Percentiles rank a stretch among this genome's conserved stretches.
Evolutionary conservation across 2,329 filamentous ascomycete genomes (phyloP).

Genomic region (Helminthosporium solani): DNA sequence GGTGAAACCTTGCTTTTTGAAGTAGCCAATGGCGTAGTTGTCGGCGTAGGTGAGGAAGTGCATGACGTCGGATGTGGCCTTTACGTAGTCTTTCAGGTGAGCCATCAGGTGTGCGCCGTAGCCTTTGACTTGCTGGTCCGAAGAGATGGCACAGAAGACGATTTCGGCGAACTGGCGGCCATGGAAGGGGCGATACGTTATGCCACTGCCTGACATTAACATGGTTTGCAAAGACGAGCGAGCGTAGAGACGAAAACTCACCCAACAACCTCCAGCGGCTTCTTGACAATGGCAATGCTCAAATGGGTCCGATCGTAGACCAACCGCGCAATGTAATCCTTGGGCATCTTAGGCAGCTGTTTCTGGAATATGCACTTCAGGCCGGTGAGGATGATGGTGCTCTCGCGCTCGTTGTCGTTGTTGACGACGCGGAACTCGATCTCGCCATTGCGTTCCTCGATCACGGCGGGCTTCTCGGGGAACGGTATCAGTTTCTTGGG

Average conservation of each 20-base stretch:
- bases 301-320: slow-evolving; percentile 97
- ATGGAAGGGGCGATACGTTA: slow-evolving; percentile 94
- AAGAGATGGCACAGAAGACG: slow-evolving; percentile 96
- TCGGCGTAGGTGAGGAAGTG: slow-evolving; percentile 98
- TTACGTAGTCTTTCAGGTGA: slow-evolving; percentile 96
- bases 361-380: slow-evolving; percentile 99
- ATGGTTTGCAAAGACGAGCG: not conserved
- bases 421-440: slow-evolving; percentile 98
- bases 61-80: slow-evolving; percentile 94
- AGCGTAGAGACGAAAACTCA: slow-evolving; percentile 32
- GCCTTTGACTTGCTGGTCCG: slow-evolving; percentile 97
- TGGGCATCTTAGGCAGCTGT: slow-evolving; percentile 97
- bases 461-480: slow-evolving; percentile 88
- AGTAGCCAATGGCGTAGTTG: slow-evolving; percentile 98
- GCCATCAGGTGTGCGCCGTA: slow-evolving; percentile 98
- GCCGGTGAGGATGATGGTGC: slow-evolving; percentile 89
- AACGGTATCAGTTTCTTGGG: slow-evolving; percentile 72
- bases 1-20: slow-evolving; percentile 98
- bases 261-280: slow-evolving; percentile 86
- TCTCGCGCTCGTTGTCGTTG: slow-evolving; percentile 86
- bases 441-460: slow-evolving; percentile 89
- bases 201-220: slow-evolving; percentile 75
- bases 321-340: slow-evolving; percentile 95
- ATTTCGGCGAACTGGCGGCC: slow-evolving; percentile 94
- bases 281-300: slow-evolving; percentile 96